Evolutionary conservation across 106 monocot species (phyloP).

Genomic region (Apostasia shenzhenica): DNA sequence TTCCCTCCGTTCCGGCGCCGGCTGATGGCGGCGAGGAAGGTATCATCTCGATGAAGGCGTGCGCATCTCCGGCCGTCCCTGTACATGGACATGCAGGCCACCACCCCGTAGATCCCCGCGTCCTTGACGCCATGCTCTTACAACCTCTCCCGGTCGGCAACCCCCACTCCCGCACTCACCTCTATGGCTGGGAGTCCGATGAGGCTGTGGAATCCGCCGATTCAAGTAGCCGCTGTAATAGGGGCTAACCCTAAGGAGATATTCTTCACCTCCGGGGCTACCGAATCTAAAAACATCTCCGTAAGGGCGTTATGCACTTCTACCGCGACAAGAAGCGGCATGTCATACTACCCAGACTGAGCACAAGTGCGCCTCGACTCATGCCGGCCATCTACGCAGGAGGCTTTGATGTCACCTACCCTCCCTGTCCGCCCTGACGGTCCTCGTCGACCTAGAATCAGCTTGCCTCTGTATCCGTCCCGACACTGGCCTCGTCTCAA

Average conservation of each 20-base stretch:
- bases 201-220: slow-evolving; percentile 76
- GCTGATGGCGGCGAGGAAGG: slow-evolving; percentile 10
- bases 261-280: slow-evolving; percentile 98
- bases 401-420: slow-evolving; percentile 93
- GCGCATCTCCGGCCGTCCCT: slow-evolving; percentile 76
- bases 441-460: slow-evolving; percentile 60
- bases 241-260: slow-evolving; percentile 80
- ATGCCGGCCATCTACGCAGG: slow-evolving; percentile 90
- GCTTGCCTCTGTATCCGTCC: slow-evolving; percentile 54
- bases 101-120: slow-evolving; percentile 91
- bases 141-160: slow-evolving; percentile 88
- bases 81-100: slow-evolving; percentile 98
- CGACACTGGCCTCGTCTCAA: slow-evolving; percentile 86
- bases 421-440: slow-evolving; percentile 80
- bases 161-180: slow-evolving; percentile 97
- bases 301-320: slow-evolving; percentile 91
- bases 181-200: slow-evolving; percentile 99
- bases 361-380: slow-evolving; percentile 99
- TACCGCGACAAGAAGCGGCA: slow-evolving; percentile 68
- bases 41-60: slow-evolving; percentile 73
- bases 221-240: slow-evolving; percentile 61
- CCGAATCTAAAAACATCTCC: slow-evolving; percentile 97
- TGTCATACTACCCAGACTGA: slow-evolving; percentile 96
- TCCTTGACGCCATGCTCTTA: slow-evolving; percentile 96
- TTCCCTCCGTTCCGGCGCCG: neutral